These are phyloP conservation scores for Streptanthus diversifolius DNA, from an alignment of 345 rosid species.

Conservation along the genomic window DNA sequence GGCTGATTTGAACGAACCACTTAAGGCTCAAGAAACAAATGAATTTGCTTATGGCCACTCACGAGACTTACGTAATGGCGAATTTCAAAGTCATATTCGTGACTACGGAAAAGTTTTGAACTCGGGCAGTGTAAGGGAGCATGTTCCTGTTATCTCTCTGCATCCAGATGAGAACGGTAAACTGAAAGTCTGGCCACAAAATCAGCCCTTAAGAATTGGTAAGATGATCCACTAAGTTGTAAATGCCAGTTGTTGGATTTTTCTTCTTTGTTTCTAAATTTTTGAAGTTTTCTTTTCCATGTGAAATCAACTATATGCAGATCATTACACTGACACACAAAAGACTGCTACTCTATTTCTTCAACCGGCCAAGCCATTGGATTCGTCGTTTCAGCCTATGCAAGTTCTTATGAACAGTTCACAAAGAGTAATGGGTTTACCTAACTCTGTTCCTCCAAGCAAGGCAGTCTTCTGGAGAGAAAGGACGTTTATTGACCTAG, in stretches of 20 bases:
- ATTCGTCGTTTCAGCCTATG: conserved; percentile 13
- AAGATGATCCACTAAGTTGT: conserved; percentile 7
- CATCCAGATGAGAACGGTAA: conserved; percentile 36
- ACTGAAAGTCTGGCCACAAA: conserved; percentile 32
- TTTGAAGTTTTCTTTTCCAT: neutral
- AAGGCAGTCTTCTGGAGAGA: conserved; percentile 54
- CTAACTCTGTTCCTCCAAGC: conserved; percentile 49
- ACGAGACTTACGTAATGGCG: conserved; percentile 32
- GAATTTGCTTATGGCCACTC: conserved; percentile 32
- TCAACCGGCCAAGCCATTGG: conserved; percentile 23
- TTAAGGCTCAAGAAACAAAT: conserved; percentile 39
- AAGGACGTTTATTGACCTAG: conserved; percentile 43
- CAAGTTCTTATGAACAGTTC: conserved; percentile 38
- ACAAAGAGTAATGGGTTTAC: conserved; percentile 42
- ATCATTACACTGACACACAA: conserved; percentile 28
- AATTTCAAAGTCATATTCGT: conserved; percentile 38
- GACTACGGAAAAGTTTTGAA: conserved; percentile 35
- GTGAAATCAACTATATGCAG: conserved; percentile 16
- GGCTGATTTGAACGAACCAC: conserved; percentile 54
- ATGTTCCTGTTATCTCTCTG: conserved; percentile 33
- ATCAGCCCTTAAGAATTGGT: conserved; percentile 23
- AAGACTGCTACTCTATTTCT: conserved; percentile 27
- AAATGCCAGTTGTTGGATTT: neutral
- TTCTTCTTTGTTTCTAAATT: neutral
- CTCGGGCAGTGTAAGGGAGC: conserved; percentile 31